phyloP scores from a whole-genome alignment of 495 filamentous ascomycete genomes.

The Neurospora tetrasperma region DNA sequence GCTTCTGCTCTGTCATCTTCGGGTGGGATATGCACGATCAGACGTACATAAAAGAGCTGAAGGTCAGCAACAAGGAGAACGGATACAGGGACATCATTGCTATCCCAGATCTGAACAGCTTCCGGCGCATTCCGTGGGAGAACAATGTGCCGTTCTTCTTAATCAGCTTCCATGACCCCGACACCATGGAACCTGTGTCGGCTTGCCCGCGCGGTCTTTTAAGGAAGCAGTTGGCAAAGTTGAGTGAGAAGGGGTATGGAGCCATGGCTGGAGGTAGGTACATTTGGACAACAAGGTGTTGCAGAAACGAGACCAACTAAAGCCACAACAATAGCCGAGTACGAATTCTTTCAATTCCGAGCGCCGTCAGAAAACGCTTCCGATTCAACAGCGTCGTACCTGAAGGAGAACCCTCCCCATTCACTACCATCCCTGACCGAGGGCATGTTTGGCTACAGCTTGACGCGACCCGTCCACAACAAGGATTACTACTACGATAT shows the following conservation, averaged over 20 bases:
- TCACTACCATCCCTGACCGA: constrained; percentile 72
- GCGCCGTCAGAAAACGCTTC: constrained; percentile 44
- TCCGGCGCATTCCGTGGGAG: constrained; percentile 92
- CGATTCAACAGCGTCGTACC: constrained; percentile 59
- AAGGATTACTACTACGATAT: constrained; percentile 91
- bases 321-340: constrained; percentile 54
- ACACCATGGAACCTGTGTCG: constrained; percentile 56
- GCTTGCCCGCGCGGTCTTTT: constrained; percentile 77
- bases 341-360: constrained; percentile 95
- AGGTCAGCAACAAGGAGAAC: constrained; percentile 85
- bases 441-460: constrained; percentile 96
- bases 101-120: constrained; percentile 68
- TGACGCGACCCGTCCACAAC: constrained; percentile 87
- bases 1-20: constrained; percentile 94
- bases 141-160: constrained; percentile 87
- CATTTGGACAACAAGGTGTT: background rate
- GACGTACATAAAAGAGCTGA: constrained; percentile 75
- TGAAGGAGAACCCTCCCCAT: constrained; percentile 61
- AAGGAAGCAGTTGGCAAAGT: constrained; percentile 53
- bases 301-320: constrained; percentile 3
- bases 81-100: constrained; percentile 88
- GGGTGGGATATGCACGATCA: constrained; percentile 98
- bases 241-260: constrained; percentile 52
- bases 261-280: constrained; percentile 88
- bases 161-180: constrained; percentile 74